Percentiles rank a stretch among this genome's conserved stretches.
Conservation (phyloP, 2,329 filamentous ascomycete species). For the Aureobasidium namibiae region DNA sequence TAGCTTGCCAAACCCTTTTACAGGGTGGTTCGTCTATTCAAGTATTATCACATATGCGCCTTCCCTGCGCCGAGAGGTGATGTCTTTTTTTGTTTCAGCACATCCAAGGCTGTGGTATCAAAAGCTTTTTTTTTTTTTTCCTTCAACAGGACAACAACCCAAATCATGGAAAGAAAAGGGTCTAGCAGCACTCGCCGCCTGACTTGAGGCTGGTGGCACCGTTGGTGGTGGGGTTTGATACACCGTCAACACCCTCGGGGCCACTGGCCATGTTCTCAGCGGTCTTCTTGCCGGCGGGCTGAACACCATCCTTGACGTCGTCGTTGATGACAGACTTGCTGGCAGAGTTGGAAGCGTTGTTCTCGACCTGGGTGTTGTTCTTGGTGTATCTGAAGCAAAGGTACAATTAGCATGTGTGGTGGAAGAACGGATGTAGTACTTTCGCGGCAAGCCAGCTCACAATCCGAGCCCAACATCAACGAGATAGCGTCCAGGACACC, state of each 20-base stretch:
- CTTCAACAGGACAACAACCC: neutral
- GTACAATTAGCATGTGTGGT: too few relatives aligned
- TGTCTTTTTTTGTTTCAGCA: constrained; percentile 4
- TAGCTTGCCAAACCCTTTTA: neutral
- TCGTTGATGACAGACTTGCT: constrained; percentile 29
- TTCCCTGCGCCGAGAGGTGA: neutral
- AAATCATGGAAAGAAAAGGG: neutral
- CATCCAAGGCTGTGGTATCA: constrained; percentile 6
- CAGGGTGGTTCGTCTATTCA: constrained; percentile 2
- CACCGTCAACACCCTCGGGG: constrained; percentile 22
- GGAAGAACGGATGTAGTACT: too few relatives aligned
- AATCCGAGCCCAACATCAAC: too few relatives aligned
- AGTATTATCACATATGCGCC: constrained; percentile 4
- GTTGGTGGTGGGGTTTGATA: constrained; percentile 14
- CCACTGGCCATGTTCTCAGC: constrained; percentile 24
- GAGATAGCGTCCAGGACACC: too few relatives aligned
- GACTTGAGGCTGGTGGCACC: neutral
- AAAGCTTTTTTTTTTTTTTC: neutral
- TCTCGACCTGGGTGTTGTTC: constrained; percentile 34
- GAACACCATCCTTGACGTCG: constrained; percentile 20
- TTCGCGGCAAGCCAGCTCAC: too few relatives aligned
- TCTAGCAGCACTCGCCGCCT: constrained; percentile 8
- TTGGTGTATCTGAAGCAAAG: constrained; percentile 29
- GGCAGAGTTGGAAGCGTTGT: constrained; percentile 18
- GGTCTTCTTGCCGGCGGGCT: constrained; percentile 19